Conservation (phyloP, 495 filamentous ascomycete genomes). For the Jackrogersella multiformis region DNA sequence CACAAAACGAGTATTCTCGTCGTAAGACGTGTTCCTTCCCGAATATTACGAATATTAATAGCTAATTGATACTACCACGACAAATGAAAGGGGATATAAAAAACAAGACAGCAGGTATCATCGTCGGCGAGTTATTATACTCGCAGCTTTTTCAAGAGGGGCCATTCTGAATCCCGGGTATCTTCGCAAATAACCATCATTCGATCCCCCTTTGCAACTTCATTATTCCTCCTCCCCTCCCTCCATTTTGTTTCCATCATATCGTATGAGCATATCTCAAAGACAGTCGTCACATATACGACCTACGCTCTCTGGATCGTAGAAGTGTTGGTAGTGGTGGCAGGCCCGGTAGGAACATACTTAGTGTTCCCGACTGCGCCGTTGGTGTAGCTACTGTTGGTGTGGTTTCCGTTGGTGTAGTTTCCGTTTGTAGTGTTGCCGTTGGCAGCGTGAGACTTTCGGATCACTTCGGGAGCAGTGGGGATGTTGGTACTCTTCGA, state of each 20-base stretch:
- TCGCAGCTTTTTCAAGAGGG: conserved; percentile 24
- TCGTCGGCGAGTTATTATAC: not conserved
- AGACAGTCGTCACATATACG: not conserved
- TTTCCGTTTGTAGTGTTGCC: conserved; percentile 32
- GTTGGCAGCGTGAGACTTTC: conserved; percentile 63
- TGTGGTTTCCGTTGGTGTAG: conserved; percentile 24
- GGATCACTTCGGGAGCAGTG: conserved; percentile 65
- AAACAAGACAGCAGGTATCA: conserved; percentile 30
- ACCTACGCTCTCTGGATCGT: conserved; percentile 27
- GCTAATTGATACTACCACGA: conserved; percentile 8
- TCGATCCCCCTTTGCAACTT: conserved; percentile 9
- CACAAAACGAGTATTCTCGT: no score
- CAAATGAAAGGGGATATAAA: conserved; percentile 30
- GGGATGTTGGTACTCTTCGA: conserved; percentile 76
- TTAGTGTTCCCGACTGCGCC: conserved; percentile 17
- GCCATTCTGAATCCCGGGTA: conserved; percentile 30
- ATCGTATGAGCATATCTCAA: not conserved
- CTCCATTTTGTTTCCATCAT: not conserved
- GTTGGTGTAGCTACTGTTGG: conserved; percentile 1
- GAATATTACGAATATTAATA: conserved; percentile 5
- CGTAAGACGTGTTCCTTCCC: not conserved
- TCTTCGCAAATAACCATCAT: conserved; percentile 34
- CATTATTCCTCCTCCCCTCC: not conserved
- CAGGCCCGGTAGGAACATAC: conserved; percentile 1
- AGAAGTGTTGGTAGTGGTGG: conserved; percentile 12